Evolutionary conservation across 768 basidiomycete genomes (phyloP).

Genomic region (Trametopsis cervina): DNA sequence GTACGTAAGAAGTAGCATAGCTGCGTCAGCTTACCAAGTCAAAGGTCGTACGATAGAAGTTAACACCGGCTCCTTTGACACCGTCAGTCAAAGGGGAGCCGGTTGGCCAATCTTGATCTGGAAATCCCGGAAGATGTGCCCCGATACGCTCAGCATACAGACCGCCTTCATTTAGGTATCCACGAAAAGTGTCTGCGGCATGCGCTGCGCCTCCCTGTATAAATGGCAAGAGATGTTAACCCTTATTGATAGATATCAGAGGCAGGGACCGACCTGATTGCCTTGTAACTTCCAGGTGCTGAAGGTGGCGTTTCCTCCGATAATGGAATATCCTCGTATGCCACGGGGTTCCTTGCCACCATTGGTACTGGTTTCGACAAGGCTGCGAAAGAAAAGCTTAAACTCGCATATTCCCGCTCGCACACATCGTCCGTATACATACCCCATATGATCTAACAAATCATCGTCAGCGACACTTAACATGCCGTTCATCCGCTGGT

Average conservation of each 20-base stretch:
- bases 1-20: too few species aligned
- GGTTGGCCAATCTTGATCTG: slow-evolving; percentile 31
- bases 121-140: slow-evolving; percentile 43
- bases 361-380: slow-evolving; percentile 42
- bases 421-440: slow-evolving; percentile 4
- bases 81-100: slow-evolving; percentile 25
- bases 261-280: slow-evolving; percentile 26
- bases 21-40: slow-evolving; percentile 30
- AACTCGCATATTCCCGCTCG: too few species aligned
- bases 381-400: slow-evolving; percentile 24
- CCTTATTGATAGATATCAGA: background rate
- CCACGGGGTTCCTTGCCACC: slow-evolving; percentile 44
- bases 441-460: slow-evolving; percentile 43
- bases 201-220: slow-evolving; percentile 33
- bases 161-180: slow-evolving; percentile 46
- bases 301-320: slow-evolving; percentile 34
- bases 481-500: too few species aligned
- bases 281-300: slow-evolving; percentile 37
- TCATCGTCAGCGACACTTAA: background rate
- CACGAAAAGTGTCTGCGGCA: slow-evolving; percentile 38
- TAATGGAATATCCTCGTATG: slow-evolving; percentile 37
- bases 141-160: slow-evolving; percentile 42
- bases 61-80: slow-evolving; percentile 33
- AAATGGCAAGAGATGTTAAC: background rate
- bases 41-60: slow-evolving; percentile 39